Conservation (phyloP, 2,329 filamentous ascomycete genomes). For the Neophaeococcomyces aloes region DNA sequence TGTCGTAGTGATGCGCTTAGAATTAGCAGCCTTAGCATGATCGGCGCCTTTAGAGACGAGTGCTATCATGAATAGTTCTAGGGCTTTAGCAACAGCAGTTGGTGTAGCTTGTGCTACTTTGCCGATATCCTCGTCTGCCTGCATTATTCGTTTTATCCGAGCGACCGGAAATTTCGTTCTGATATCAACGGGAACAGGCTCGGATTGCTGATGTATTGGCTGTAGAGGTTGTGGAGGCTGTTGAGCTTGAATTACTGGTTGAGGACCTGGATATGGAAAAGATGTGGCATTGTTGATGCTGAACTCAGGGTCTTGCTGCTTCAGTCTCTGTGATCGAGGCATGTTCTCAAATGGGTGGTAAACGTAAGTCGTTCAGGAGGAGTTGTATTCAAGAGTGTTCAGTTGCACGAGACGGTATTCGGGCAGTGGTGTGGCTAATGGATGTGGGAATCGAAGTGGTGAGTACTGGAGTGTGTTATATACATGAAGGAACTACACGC, state of each 20-base stretch:
- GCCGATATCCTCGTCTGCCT: slow-evolving; percentile 95
- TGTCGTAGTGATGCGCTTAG: slow-evolving; percentile 77
- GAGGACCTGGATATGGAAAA: slow-evolving; percentile 1
- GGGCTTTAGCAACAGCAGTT: slow-evolving; percentile 86
- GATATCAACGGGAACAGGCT: slow-evolving; percentile 56
- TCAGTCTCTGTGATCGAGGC: slow-evolving; percentile 3
- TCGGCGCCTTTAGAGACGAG: slow-evolving; percentile 80
- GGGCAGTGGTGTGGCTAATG: too few relatives aligned
- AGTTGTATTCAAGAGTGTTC: too few relatives aligned
- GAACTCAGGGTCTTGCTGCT: too few relatives aligned
- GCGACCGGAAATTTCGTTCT: slow-evolving; percentile 95
- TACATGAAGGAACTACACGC: too few relatives aligned
- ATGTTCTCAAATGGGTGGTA: slow-evolving; percentile 3
- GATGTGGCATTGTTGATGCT: slow-evolving; percentile 4
- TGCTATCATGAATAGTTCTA: slow-evolving; percentile 96
- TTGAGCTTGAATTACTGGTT: slow-evolving; percentile 6
- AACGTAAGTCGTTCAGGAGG: background rate
- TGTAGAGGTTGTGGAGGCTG: slow-evolving; percentile 10
- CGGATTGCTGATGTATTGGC: slow-evolving; percentile 13
- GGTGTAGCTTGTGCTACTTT: slow-evolving; percentile 97
- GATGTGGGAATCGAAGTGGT: too few relatives aligned
- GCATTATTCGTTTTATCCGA: slow-evolving; percentile 98
- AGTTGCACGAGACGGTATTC: too few relatives aligned
- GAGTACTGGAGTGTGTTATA: too few relatives aligned
- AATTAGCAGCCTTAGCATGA: slow-evolving; percentile 58